These are phyloP conservation scores for Epichloe baconii DNA, from an alignment of 2,329 filamentous ascomycete species.

Conservation along the genomic window DNA sequence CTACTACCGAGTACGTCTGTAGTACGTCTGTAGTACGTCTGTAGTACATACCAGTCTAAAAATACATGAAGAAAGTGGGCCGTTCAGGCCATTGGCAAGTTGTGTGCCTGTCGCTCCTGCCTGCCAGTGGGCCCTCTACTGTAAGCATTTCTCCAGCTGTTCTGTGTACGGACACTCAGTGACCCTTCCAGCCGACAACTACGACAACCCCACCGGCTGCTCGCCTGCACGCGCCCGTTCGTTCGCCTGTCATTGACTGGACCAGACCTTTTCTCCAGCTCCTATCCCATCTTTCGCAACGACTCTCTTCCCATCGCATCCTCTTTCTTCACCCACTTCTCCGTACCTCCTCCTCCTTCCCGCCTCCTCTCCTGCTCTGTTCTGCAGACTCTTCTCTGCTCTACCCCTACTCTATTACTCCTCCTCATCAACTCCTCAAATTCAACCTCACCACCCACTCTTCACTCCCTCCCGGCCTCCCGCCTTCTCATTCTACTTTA, in stretches of 20 bases:
- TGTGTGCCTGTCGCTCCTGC: no score
- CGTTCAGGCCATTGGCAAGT: no score
- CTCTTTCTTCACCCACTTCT: slow-evolving; percentile 1
- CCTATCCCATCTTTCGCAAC: slow-evolving; percentile 1
- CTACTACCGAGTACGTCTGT: no score
- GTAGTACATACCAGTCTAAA: no score
- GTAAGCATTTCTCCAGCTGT: no score
- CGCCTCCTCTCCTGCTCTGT: neutral
- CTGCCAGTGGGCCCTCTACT: no score
- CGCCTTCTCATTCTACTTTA: neutral
- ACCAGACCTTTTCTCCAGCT: slow-evolving; percentile 1
- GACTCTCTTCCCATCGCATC: slow-evolving; percentile 3
- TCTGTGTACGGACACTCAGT: no score
- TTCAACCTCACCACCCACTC: no score
- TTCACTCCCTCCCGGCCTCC: neutral
- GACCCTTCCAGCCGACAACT: neutral
- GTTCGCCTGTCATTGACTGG: neutral
- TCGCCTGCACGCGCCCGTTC: neutral
- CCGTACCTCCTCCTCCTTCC: slow-evolving; percentile 1
- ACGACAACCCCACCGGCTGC: neutral
- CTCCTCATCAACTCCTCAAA: no score
- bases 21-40: no score
- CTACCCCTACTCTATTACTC: neutral
- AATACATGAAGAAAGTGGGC: no score
- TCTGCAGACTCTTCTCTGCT: slow-evolving; percentile 2